phyloP scores from a whole-genome alignment of 768 basidiomycete genomes.

The Chalciporus pseudorubinellus region DNA sequence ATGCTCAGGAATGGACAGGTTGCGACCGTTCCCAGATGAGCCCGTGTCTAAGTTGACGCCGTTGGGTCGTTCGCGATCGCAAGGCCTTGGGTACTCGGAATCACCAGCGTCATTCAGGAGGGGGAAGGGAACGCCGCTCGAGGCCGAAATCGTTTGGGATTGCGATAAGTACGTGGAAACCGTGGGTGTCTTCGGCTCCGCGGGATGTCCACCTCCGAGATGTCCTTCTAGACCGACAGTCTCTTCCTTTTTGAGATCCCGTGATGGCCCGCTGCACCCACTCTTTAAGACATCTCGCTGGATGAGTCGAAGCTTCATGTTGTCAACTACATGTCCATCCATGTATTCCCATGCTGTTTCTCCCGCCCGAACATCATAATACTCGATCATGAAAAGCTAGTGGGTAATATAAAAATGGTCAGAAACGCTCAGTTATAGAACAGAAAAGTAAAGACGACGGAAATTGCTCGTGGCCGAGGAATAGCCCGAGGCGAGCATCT shows the following conservation, averaged over 20 bases:
- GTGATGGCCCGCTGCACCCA: constrained; percentile 15
- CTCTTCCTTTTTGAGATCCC: constrained; percentile 31
- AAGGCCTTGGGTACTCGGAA: constrained; percentile 17
- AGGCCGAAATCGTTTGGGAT: constrained; percentile 24
- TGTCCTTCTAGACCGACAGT: constrained; percentile 26
- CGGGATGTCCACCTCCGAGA: constrained; percentile 31
- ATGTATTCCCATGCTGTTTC: constrained; percentile 49
- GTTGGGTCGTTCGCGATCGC: constrained; percentile 22
- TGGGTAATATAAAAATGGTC: constrained; percentile 10
- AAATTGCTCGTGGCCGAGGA: constrained; percentile 1
- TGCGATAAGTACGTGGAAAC: constrained; percentile 34
- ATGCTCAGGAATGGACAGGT: constrained; percentile 16
- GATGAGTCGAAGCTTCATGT: constrained; percentile 48
- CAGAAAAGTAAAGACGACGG: neutral
- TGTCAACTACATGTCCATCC: constrained; percentile 48
- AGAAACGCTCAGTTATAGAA: constrained; percentile 9
- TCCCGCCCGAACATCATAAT: constrained; percentile 62
- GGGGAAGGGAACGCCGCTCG: constrained; percentile 24
- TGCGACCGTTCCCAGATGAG: constrained; percentile 9
- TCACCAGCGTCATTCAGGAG: constrained; percentile 24
- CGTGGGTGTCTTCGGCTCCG: constrained; percentile 39
- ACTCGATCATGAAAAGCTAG: constrained; percentile 59
- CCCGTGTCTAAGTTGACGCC: constrained; percentile 7
- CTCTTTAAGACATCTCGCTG: constrained; percentile 32
- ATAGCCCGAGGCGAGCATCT: constrained; percentile 5